These are phyloP conservation scores for Dicorynia guianensis DNA, from an alignment of 306 rosid genomes.

Conservation along the genomic window DNA sequence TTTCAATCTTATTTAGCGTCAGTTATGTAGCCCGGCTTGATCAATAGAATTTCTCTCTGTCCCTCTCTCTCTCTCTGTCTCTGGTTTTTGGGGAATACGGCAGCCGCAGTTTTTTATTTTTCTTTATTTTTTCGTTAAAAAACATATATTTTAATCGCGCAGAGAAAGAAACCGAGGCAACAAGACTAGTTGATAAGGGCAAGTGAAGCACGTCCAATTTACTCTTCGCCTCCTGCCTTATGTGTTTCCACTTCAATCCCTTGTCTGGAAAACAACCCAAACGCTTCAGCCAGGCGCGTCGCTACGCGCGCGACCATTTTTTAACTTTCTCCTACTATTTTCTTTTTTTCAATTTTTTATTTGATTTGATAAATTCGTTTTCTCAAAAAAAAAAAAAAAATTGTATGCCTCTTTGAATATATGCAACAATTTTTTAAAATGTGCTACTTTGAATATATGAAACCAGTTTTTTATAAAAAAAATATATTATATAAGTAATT, in stretches of 20 bases:
- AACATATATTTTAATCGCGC: background rate
- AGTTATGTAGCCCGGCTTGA: slow-evolving; percentile 39
- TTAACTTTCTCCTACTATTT: background rate
- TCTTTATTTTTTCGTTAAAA: background rate
- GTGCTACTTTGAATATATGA: too few species aligned
- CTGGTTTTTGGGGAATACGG: slow-evolving; percentile 54
- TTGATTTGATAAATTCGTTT: too few species aligned
- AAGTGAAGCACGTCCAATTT: background rate
- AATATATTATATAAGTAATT: too few species aligned
- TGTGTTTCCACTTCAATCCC: slow-evolving; percentile 11
- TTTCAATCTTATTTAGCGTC: slow-evolving; percentile 14
- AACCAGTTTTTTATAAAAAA: too few species aligned
- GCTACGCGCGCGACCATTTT: background rate
- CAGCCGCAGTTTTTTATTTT: slow-evolving; percentile 46
- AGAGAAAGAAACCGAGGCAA: background rate
- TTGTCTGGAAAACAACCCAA: background rate
- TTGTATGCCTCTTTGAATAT: background rate
- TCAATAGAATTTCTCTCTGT: slow-evolving; percentile 26
- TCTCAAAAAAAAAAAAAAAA: background rate
- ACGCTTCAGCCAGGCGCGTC: slow-evolving; percentile 34
- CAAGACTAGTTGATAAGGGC: background rate
- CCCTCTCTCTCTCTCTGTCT: slow-evolving; percentile 19
- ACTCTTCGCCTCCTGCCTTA: slow-evolving; percentile 7
- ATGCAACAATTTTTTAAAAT: too few species aligned
- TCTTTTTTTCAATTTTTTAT: background rate